Base-by-base conservation (phyloP, 345 rosid species). In the Trapa bicornis region DNA sequence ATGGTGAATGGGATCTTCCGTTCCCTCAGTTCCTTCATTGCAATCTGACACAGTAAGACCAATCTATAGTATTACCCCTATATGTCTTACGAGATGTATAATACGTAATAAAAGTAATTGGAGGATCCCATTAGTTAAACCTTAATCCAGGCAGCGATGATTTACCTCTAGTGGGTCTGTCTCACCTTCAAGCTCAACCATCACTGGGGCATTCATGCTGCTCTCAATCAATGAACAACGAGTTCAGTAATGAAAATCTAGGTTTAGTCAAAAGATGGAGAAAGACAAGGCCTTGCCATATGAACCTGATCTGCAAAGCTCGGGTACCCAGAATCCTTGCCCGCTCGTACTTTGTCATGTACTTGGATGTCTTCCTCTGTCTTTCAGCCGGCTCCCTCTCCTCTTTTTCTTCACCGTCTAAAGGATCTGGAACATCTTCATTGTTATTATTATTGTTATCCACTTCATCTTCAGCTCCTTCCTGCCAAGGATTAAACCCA, bases 151-250 rank as follows among this genome's bases (percentile, higher is more conserved):
- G n/a, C n/a, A 50, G 54, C 17, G 17, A 35, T 37, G 32, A 2
- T 22, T 43, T 68, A 92, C 90, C 96, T 88, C 96, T 10, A 90
- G 90, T 4, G 96, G 94, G 61, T 90, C 97, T 39, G 90, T 88
- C 76, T 90, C 96, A 0, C 95, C 92, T 78, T 93, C 94, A 74
- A 93, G 76, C 85, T 87, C 85, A 38, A 90, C 98, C 94, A 88
- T 93, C 16, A 90, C 89, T 17, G 97, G 97, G 52, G 96, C 96
- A 84, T 90, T 90, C 96, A 93, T 84, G 76, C 94, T 86, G 87
- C 15, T 11, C 72, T 68, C 75, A 67, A 43, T 37, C 65, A 68
- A 65, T 3, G 66, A 65, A 64, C 53, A 14, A 63, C 69, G 22
- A 47, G 53, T 47, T 58, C 7, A 37, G 48, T 12, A 17, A 37